A percentile compares a stretch with the other conserved stretches of the same genome.
Conservation (phyloP, 78 protist species). For the Dictyostelium capitatum region DNA sequence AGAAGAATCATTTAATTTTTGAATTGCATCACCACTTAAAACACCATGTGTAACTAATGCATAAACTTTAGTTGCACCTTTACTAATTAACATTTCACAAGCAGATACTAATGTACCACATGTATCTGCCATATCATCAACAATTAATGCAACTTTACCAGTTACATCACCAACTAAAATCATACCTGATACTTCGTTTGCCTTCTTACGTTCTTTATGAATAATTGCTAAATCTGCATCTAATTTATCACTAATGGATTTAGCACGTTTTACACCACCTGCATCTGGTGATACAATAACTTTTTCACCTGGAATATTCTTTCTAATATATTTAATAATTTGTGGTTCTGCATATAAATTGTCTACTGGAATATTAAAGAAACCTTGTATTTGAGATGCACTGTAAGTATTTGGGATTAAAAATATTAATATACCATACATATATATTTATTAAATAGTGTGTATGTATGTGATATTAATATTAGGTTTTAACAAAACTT, state of each 20-base stretch:
- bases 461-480: neutral
- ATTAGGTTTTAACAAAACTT: too few species aligned
- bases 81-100: slow-evolving; percentile 78
- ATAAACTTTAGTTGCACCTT: slow-evolving; percentile 87
- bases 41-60: slow-evolving; percentile 87
- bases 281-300: slow-evolving; percentile 94
- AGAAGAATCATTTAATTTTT: slow-evolving; percentile 82
- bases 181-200: slow-evolving; percentile 82
- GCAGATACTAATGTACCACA: slow-evolving; percentile 90
- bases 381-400: slow-evolving; percentile 78
- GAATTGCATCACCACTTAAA: slow-evolving; percentile 85
- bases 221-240: slow-evolving; percentile 88
- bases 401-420: too few species aligned
- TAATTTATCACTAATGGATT: slow-evolving; percentile 88
- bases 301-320: slow-evolving; percentile 81
- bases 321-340: slow-evolving; percentile 84
- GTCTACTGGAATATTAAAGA: slow-evolving; percentile 91
- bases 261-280: slow-evolving; percentile 93
- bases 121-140: slow-evolving; percentile 94
- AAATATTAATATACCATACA: neutral
- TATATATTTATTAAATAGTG: neutral
- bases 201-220: slow-evolving; percentile 92
- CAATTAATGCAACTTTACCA: slow-evolving; percentile 80
- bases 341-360: slow-evolving; percentile 90
- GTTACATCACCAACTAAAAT: slow-evolving; percentile 90